Evolutionary conservation across 2,329 filamentous ascomycete genomes (phyloP), one percentile per base, ranked within the genome.

Genomic region (Cytospora leucostoma): DNA sequence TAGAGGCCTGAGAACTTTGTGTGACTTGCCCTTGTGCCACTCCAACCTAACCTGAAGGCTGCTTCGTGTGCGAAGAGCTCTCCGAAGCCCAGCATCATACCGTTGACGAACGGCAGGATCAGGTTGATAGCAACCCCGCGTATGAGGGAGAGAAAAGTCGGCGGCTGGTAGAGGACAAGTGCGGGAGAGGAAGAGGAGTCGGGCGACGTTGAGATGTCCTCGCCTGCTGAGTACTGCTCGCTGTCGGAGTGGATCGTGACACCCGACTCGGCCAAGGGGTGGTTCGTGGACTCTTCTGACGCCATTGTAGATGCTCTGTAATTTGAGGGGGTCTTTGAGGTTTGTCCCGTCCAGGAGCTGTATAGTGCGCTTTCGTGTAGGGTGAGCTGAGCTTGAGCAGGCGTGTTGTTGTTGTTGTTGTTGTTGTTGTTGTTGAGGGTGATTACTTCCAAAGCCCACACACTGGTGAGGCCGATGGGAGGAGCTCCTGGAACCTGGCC

Each of bases 61-160:
- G 92, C 89, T 79, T 99, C 95, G 74, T 99, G 95, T 61, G 95
- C 95, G 76, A 99, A 94, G 58, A 99, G 79, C 79, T 99, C 95
- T 69, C 95, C 95, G 73, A 99, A 97, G 2, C 95, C 95, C 72
- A 99, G 79, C 95, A 99, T 99, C 82, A 99, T 85, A 54, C 95
- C 95, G 78, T 99, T 99, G 73, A 99, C 87, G 72, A 99, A 99
- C 0, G 95, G 95, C 21, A 99, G 79, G 1, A 99, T 72, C n/a
- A 99, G 81, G 75, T 99, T 99, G 78, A 99, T 99, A 7, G 93
- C 93, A 17, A 93, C 92, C 44, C 95, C 92, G 61, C 94, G 87
- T 61, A 97, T 69, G 67, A 99, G 76, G 11, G 91, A 88, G 91
- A 92, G 97, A 52, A 96, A 71, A 0, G 93, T 96, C 2, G 95